Conservation (phyloP, 495 filamentous ascomycete genomes). For the Parmelia sp. region DNA sequence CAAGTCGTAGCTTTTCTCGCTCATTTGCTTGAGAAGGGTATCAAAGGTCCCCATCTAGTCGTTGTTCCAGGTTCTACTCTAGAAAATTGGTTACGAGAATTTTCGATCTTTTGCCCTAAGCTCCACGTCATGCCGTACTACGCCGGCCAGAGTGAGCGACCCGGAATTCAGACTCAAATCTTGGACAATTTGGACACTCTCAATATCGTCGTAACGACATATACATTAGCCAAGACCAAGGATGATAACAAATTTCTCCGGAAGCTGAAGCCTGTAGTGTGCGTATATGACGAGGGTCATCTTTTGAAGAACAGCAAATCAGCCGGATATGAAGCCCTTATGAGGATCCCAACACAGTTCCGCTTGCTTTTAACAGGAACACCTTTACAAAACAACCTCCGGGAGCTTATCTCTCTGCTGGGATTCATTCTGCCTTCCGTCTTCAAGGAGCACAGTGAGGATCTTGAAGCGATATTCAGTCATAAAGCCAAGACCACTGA, state of each 20-base stretch:
- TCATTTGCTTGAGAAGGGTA: conserved; percentile 61
- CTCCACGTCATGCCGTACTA: conserved; percentile 78
- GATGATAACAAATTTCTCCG: conserved; percentile 66
- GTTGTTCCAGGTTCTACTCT: conserved; percentile 88
- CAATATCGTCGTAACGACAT: conserved; percentile 89
- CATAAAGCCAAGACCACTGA: conserved; percentile 81
- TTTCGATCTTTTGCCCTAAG: conserved; percentile 73
- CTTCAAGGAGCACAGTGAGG: conserved; percentile 65
- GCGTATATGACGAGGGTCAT: conserved; percentile 42
- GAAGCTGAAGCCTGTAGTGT: conserved; percentile 48
- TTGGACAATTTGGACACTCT: conserved; percentile 54
- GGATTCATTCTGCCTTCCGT: conserved; percentile 84
- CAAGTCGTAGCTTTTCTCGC: conserved; percentile 91
- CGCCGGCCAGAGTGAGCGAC: conserved; percentile 52
- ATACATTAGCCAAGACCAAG: conserved; percentile 62
- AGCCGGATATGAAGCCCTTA: conserved; percentile 69
- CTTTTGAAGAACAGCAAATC: conserved; percentile 81
- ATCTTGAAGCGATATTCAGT: conserved; percentile 76
- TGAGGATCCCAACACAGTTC: conserved; percentile 70
- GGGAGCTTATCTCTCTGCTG: conserved; percentile 80
- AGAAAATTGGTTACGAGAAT: conserved; percentile 93
- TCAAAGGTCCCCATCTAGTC: conserved; percentile 74
- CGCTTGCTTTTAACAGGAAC: conserved; percentile 86
- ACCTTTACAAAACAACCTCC: conserved; percentile 91
- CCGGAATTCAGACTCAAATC: conserved; percentile 59